Evolutionary conservation across 2,329 filamentous ascomycete genomes (phyloP).

Genomic region (Colletotrichum sp.): DNA sequence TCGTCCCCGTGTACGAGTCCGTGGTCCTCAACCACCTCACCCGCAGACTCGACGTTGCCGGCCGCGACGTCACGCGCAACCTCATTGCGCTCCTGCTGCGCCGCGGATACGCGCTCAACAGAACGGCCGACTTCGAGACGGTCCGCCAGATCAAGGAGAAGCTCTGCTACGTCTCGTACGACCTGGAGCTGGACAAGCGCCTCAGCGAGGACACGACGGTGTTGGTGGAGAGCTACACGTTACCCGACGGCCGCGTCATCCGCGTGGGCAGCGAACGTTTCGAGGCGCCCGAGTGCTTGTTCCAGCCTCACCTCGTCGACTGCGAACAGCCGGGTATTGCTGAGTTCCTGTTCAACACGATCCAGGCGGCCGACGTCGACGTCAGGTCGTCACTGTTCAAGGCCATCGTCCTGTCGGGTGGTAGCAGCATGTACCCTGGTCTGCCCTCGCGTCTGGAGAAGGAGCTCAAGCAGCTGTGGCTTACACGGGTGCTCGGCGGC

Average conservation of each 20-base stretch:
- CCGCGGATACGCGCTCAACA: slow-evolving; percentile 94
- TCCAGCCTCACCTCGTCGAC: slow-evolving; percentile 97
- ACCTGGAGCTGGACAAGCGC: slow-evolving; percentile 93
- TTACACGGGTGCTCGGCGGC: slow-evolving; percentile 87
- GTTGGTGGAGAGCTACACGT: slow-evolving; percentile 94
- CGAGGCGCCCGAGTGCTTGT: slow-evolving; percentile 96
- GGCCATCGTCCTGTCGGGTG: slow-evolving; percentile 94
- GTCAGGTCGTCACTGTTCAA: slow-evolving; percentile 94
- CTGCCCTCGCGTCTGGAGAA: slow-evolving; percentile 95
- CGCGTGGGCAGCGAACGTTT: slow-evolving; percentile 96
- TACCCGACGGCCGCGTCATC: slow-evolving; percentile 95
- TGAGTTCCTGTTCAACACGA: slow-evolving; percentile 98
- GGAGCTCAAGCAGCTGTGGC: slow-evolving; percentile 98
- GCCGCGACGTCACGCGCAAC: slow-evolving; percentile 97
- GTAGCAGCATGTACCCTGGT: slow-evolving; percentile 98
- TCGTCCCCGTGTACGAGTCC: slow-evolving; percentile 97
- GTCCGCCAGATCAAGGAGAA: slow-evolving; percentile 99
- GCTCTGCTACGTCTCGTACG: slow-evolving; percentile 98
- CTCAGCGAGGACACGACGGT: slow-evolving; percentile 98
- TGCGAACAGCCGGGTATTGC: slow-evolving; percentile 97
- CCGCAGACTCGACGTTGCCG: slow-evolving; percentile 90
- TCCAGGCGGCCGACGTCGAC: slow-evolving; percentile 94
- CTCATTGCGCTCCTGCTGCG: slow-evolving; percentile 93
- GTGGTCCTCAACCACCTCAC: slow-evolving; percentile 98
- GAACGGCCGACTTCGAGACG: slow-evolving; percentile 98